Conservation (phyloP, 352 stramenopile genomes). For the Phytophthora litchii region DNA sequence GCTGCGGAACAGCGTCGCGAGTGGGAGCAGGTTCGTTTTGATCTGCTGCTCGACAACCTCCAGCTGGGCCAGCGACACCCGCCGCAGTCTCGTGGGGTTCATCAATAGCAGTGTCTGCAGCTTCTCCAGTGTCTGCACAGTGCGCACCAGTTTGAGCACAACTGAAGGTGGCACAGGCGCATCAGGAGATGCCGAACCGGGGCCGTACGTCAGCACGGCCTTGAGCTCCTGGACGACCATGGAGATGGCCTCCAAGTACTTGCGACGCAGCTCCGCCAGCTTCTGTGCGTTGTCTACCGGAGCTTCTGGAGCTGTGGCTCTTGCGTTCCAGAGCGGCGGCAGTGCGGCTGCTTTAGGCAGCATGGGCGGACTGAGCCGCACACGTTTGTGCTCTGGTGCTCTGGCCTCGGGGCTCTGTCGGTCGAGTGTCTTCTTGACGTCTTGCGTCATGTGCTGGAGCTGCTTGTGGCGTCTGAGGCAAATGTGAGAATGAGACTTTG, state of each 20-base stretch:
- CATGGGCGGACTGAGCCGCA: constrained; percentile 30
- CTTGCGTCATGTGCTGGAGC: constrained; percentile 13
- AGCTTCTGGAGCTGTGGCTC: background rate
- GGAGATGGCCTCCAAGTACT: constrained; percentile 34
- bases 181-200: constrained; percentile 23
- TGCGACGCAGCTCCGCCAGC: constrained; percentile 30
- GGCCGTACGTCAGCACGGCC: constrained; percentile 33
- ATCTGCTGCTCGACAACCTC: constrained; percentile 46
- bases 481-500: too few species aligned
- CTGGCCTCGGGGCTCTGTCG: constrained; percentile 2
- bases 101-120: constrained; percentile 35
- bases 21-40: constrained; percentile 38
- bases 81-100: constrained; percentile 29
- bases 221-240: constrained; percentile 45
- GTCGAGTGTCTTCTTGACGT: constrained; percentile 19
- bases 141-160: constrained; percentile 43
- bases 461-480: background rate
- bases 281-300: constrained; percentile 21
- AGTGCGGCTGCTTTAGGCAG: constrained; percentile 10
- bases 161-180: constrained; percentile 20
- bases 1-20: constrained; percentile 43
- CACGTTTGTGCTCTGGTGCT: constrained; percentile 23
- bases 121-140: constrained; percentile 44
- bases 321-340: constrained; percentile 17
- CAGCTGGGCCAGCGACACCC: constrained; percentile 33